A percentile compares a stretch with the other conserved stretches of the same genome.
These are phyloP conservation scores for Kondoa malvinella DNA, from an alignment of 768 basidiomycete genomes.

Conservation along the genomic window DNA sequence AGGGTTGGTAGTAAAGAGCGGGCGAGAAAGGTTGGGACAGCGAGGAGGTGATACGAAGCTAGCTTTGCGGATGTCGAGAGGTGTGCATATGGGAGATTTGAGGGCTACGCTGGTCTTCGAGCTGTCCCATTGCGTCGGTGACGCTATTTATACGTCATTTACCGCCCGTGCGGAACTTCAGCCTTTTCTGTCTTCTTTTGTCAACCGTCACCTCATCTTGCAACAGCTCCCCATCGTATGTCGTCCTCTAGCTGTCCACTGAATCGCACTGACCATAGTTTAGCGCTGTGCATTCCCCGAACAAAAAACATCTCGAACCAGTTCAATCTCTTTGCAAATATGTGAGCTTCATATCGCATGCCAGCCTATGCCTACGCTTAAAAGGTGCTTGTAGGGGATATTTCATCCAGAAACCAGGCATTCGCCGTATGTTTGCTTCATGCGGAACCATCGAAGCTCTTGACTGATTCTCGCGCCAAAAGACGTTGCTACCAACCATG, in stretches of 20 bases:
- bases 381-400: neutral
- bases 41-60: neutral
- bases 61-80: neutral
- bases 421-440: neutral
- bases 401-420: neutral
- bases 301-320: neutral
- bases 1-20: neutral
- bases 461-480: constrained; percentile 37
- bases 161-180: too few species aligned
- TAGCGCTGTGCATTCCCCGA: too few species aligned
- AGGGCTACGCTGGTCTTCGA: neutral
- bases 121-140: too few species aligned
- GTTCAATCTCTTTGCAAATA: neutral
- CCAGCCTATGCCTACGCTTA: neutral
- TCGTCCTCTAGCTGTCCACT: too few species aligned
- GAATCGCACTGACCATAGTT: too few species aligned
- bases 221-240: too few species aligned
- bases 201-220: too few species aligned
- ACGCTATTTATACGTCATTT: too few species aligned
- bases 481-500: neutral
- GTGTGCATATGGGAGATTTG: neutral
- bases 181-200: too few species aligned
- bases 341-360: neutral
- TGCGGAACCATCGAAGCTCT: neutral
- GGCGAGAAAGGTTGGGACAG: neutral